Evolutionary conservation across 1,284 basidiomycete genomes (phyloP).

Genomic region (Erythrobasidium hasegawianum): DNA sequence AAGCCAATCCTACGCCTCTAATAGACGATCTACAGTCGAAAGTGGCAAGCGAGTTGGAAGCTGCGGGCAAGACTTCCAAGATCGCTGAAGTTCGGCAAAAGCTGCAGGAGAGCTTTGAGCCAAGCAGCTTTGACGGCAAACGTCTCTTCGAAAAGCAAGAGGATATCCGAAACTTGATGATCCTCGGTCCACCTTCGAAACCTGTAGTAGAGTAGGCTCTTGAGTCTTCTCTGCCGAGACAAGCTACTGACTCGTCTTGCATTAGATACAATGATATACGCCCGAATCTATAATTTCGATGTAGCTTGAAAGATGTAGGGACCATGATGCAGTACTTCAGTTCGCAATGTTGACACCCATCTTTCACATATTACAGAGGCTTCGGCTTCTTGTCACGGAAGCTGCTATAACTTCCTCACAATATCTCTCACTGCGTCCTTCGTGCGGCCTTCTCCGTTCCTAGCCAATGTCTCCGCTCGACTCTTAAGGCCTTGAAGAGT

Average conservation of each 20-base stretch:
- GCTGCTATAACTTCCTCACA: not conserved
- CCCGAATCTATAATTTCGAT: not conserved
- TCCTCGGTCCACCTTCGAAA: conserved; percentile 3
- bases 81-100: conserved; percentile 1
- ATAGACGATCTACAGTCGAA: conserved; percentile 3
- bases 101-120: not conserved
- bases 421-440: conserved; percentile 15
- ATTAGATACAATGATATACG: not conserved
- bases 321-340: not conserved
- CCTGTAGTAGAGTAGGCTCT: conserved; percentile 18
- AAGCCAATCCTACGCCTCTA: conserved; percentile 4
- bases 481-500: conserved; percentile 21
- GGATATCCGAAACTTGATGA: conserved; percentile 6
- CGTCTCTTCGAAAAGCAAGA: conserved; percentile 5
- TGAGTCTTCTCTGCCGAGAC: not conserved
- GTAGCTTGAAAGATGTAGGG: not conserved
- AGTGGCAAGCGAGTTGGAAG: conserved; percentile 4
- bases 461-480: conserved; percentile 26
- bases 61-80: conserved; percentile 10
- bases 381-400: not conserved
- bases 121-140: no score
- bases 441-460: not conserved
- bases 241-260: not conserved
- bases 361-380: not conserved
- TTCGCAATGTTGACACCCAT: not conserved